These are phyloP conservation scores for Trypanosomatidae sp. DNA, from an alignment of 208 protist species.

Conservation along the genomic window DNA sequence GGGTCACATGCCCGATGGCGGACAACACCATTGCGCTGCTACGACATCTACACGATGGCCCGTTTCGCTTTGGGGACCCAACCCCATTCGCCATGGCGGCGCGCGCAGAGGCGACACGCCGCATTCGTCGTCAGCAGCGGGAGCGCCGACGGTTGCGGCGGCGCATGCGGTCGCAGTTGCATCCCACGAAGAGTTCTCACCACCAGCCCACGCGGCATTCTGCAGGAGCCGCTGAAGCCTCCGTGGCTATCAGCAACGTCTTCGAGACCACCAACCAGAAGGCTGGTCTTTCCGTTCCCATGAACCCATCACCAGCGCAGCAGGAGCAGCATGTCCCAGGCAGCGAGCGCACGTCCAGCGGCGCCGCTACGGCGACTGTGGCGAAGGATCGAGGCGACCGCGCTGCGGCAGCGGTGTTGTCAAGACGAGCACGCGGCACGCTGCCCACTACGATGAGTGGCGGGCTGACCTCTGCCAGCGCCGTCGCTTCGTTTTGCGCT, in stretches of 20 bases:
- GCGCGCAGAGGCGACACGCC: conserved; percentile 22
- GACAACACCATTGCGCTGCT: conserved; percentile 42
- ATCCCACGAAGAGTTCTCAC: neutral
- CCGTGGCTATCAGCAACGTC: neutral
- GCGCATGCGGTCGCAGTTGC: conserved; percentile 12
- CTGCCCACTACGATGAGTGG: neutral
- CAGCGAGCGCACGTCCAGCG: neutral
- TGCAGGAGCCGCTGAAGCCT: neutral
- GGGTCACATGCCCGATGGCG: conserved; percentile 19
- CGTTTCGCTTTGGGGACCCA: conserved; percentile 42
- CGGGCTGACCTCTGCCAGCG: neutral
- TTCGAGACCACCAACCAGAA: neutral
- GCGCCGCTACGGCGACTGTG: neutral
- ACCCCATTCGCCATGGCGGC: conserved; percentile 21
- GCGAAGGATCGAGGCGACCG: neutral
- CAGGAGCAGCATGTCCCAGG: neutral
- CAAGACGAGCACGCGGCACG: neutral
- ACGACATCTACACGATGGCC: conserved; percentile 41
- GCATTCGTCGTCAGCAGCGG: conserved; percentile 22
- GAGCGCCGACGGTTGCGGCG: conserved; percentile 21
- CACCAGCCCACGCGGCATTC: neutral
- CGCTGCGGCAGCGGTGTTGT: neutral
- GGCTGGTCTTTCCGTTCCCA: too few relatives aligned
- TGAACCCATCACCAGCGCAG: neutral
- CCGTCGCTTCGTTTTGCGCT: neutral